A percentile compares a stretch with the other conserved stretches of the same genome.
These are phyloP conservation scores for Cladosporium austrohemisphaericum DNA, from an alignment of 2,329 filamentous ascomycete species.

Conservation along the genomic window DNA sequence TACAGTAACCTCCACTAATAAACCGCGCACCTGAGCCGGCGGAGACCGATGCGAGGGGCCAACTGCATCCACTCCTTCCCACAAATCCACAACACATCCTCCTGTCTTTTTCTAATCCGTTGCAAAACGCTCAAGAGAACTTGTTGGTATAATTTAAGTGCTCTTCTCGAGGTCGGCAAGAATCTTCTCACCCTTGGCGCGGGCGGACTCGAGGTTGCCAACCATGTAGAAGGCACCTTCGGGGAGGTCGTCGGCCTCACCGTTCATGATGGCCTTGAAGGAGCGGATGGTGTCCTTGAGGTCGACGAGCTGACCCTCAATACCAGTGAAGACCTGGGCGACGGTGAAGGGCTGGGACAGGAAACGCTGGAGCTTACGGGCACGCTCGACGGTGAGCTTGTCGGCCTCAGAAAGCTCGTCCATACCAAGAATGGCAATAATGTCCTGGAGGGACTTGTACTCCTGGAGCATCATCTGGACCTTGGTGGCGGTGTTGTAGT, in stretches of 20 bases:
- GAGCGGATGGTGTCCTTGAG: slow-evolving; percentile 96
- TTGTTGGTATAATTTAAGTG: slow-evolving; percentile 18
- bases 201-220: slow-evolving; percentile 88
- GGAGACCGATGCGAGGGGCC: slow-evolving; percentile 5
- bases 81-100: background rate
- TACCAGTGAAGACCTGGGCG: slow-evolving; percentile 80
- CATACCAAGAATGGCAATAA: slow-evolving; percentile 99
- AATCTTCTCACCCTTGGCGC: slow-evolving; percentile 99
- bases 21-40: slow-evolving; percentile 8
- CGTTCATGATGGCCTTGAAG: slow-evolving; percentile 95
- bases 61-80: slow-evolving; percentile 10
- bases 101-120: slow-evolving; percentile 4
- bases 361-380: slow-evolving; percentile 99
- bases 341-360: slow-evolving; percentile 98
- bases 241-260: slow-evolving; percentile 92
- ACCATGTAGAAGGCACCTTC: slow-evolving; percentile 98
- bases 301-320: slow-evolving; percentile 95
- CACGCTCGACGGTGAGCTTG: slow-evolving; percentile 99
- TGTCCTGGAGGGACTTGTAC: slow-evolving; percentile 99
- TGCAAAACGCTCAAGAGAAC: slow-evolving; percentile 6
- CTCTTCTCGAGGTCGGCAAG: slow-evolving; percentile 77
- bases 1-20: slow-evolving; percentile 10
- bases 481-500: slow-evolving; percentile 90
- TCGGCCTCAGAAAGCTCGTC: slow-evolving; percentile 98
- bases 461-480: slow-evolving; percentile 99